These are phyloP conservation scores for Xerocomellus intermedius DNA, from an alignment of 768 basidiomycete species.

Conservation along the genomic window DNA sequence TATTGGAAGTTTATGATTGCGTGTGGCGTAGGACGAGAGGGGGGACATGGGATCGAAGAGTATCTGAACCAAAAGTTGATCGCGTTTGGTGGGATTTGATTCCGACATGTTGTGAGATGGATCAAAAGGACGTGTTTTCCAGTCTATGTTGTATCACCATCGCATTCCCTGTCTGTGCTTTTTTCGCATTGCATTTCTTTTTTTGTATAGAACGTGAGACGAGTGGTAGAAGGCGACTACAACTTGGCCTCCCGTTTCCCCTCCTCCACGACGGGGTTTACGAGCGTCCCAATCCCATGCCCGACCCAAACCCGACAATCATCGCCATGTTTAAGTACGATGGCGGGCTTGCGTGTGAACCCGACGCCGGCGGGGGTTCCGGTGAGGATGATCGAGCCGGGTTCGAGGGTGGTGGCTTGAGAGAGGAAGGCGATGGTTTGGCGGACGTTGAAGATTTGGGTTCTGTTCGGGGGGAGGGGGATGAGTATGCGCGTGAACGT, in stretches of 20 bases:
- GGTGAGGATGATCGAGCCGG: constrained; percentile 81
- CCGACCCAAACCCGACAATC: constrained; percentile 66
- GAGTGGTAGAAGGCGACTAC: constrained; percentile 21
- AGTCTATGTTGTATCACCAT: constrained; percentile 1
- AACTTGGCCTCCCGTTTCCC: constrained; percentile 40
- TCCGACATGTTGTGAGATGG: not conserved
- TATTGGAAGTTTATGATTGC: not conserved
- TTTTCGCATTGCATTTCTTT: too few species aligned
- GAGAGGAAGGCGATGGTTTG: constrained; percentile 80
- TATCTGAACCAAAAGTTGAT: constrained; percentile 83
- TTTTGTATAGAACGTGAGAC: not conserved
- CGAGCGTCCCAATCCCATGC: constrained; percentile 72
- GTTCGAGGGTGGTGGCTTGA: constrained; percentile 79
- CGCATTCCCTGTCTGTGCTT: not conserved
- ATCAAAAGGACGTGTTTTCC: not conserved
- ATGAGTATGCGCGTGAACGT: not conserved
- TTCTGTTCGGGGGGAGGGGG: constrained; percentile 39
- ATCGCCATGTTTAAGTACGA: constrained; percentile 75
- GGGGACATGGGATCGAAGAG: constrained; percentile 87
- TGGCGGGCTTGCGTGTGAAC: constrained; percentile 66
- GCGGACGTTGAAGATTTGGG: constrained; percentile 79
- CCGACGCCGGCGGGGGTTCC: constrained; percentile 84
- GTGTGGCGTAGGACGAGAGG: constrained; percentile 62
- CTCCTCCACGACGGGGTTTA: constrained; percentile 79
- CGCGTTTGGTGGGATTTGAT: constrained; percentile 68